Evolutionary conservation across 768 basidiomycete genomes (phyloP).

Genomic region (Tephrocybe sp.): DNA sequence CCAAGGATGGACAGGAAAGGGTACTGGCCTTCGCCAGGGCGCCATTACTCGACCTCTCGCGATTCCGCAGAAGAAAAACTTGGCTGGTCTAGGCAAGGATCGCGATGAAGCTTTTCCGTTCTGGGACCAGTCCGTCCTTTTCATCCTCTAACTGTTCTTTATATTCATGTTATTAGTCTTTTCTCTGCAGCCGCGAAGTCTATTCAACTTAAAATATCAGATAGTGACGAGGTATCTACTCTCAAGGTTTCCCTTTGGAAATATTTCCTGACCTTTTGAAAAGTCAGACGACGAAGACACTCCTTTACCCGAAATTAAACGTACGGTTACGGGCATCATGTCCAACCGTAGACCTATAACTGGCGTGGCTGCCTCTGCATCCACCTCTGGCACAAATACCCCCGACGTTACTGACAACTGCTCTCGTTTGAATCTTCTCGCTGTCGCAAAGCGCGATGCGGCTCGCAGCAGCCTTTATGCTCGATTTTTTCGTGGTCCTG

Average conservation of each 20-base stretch:
- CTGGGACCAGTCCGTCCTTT: slow-evolving; percentile 87
- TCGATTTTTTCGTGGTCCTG: slow-evolving; percentile 76
- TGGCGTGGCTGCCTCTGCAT: slow-evolving; percentile 39
- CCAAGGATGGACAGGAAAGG: slow-evolving; percentile 89
- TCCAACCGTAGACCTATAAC: slow-evolving; percentile 62
- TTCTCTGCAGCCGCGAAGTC: slow-evolving; percentile 82
- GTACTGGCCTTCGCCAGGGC: slow-evolving; percentile 80
- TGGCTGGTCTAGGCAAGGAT: slow-evolving; percentile 89
- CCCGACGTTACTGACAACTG: slow-evolving; percentile 26
- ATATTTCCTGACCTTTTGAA: neutral
- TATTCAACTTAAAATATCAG: slow-evolving; percentile 67
- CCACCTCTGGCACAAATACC: slow-evolving; percentile 43
- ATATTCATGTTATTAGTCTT: slow-evolving; percentile 45
- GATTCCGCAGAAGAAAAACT: slow-evolving; percentile 78
- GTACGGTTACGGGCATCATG: slow-evolving; percentile 73
- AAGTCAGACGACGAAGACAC: slow-evolving; percentile 12
- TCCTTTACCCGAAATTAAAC: slow-evolving; percentile 20
- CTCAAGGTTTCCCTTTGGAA: neutral
- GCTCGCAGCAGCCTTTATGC: slow-evolving; percentile 76
- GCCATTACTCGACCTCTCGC: slow-evolving; percentile 75
- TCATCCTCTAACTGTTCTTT: neutral
- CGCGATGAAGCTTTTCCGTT: slow-evolving; percentile 95
- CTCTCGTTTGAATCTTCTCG: slow-evolving; percentile 49
- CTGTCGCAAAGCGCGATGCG: slow-evolving; percentile 72
- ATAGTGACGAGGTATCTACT: slow-evolving; percentile 39